Conservation (phyloP, 352 stramenopile genomes). For the Blastocystis hominis region DNA sequence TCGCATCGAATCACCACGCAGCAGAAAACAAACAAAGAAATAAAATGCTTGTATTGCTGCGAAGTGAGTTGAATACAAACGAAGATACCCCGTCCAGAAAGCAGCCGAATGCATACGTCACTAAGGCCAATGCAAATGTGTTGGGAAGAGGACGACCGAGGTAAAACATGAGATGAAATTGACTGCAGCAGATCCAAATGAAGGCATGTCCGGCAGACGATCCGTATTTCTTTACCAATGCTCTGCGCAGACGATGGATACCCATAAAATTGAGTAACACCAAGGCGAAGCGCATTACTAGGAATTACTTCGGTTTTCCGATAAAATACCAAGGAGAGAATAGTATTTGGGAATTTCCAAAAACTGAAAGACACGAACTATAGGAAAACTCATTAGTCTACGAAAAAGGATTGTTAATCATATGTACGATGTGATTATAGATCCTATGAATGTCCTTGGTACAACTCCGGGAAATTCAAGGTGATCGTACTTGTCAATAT, state of each 20-base stretch:
- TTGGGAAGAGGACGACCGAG: conserved; percentile 88
- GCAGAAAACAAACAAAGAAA: conserved; percentile 78
- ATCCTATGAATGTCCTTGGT: conserved; percentile 85
- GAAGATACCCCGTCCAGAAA: conserved; percentile 64
- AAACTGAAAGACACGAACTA: conserved; percentile 61
- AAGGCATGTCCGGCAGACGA: conserved; percentile 9
- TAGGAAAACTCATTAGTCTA: conserved; percentile 62
- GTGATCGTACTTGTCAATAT: conserved; percentile 80
- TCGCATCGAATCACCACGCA: conserved; percentile 92
- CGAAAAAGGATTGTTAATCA: not conserved
- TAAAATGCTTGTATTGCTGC: conserved; percentile 59
- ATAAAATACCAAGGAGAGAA: conserved; percentile 62
- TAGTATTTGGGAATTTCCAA: conserved; percentile 64
- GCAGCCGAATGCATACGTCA: conserved; percentile 65
- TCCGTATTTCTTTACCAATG: conserved; percentile 44
- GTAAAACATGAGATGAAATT: conserved; percentile 98
- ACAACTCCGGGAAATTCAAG: conserved; percentile 91
- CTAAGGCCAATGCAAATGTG: conserved; percentile 81
- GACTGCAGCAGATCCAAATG: conserved; percentile 64
- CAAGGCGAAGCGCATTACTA: conserved; percentile 67
- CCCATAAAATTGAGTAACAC: conserved; percentile 66
- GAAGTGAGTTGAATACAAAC: not conserved
- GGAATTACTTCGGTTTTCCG: not conserved
- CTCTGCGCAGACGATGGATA: conserved; percentile 19
- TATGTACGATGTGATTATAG: conserved; percentile 67